Evolutionary conservation across 2,329 filamentous ascomycete genomes (phyloP).

Genomic region (Calonectria honghensis): DNA sequence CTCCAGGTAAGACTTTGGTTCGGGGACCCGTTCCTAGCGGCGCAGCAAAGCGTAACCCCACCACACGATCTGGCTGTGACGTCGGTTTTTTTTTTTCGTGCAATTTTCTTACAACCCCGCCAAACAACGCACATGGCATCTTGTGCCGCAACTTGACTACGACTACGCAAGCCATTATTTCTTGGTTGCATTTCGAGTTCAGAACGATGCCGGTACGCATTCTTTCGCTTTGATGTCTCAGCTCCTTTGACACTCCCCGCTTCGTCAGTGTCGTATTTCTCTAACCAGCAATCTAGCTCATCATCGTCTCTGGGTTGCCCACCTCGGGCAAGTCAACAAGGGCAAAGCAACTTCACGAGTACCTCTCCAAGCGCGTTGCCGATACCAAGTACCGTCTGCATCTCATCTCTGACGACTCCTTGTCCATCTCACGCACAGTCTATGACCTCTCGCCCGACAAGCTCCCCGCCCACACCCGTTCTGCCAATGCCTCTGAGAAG

Average conservation of each 20-base stretch:
- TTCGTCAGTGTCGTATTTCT: conserved; percentile 28
- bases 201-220: conserved; percentile 53
- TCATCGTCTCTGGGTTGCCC: conserved; percentile 80
- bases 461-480: conserved; percentile 76
- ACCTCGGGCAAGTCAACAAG: conserved; percentile 82
- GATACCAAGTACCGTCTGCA: conserved; percentile 78
- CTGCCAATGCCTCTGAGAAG: conserved; percentile 85
- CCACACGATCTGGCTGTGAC: conserved; percentile 25
- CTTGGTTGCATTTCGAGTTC: neutral
- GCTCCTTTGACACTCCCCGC: neutral
- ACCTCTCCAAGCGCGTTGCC: conserved; percentile 76
- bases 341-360: conserved; percentile 78
- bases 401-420: conserved; percentile 82
- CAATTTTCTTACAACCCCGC: conserved; percentile 39
- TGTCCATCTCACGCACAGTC: conserved; percentile 81
- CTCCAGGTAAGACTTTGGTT: neutral
- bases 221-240: neutral
- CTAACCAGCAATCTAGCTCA: conserved; percentile 68
- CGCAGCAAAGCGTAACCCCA: conserved; percentile 27
- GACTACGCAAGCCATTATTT: neutral
- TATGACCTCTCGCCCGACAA: conserved; percentile 77
- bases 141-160: neutral
- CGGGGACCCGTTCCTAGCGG: neutral
- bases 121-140: conserved; percentile 31
- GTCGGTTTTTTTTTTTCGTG: conserved; percentile 22